Conservation (phyloP, 202 grass and related monocot genomes). For the Musa balbisiana region DNA sequence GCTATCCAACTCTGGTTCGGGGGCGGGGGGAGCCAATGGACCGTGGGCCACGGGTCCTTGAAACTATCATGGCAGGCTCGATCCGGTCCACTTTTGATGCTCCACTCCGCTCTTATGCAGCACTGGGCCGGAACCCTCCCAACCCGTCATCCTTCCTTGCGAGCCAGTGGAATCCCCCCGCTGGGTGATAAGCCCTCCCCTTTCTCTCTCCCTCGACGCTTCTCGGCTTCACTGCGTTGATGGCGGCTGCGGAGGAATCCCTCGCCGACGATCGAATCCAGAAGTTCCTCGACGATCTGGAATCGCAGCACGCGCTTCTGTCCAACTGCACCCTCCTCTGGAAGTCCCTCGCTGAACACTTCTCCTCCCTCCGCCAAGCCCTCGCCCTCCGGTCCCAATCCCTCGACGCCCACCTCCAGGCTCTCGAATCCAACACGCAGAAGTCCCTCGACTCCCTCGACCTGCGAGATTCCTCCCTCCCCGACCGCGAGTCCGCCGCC, state of each 20-base stretch:
- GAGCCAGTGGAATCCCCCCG: too few relatives aligned
- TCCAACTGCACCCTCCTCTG: conserved; percentile 34
- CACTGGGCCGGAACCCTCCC: too few relatives aligned
- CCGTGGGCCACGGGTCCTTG: too few relatives aligned
- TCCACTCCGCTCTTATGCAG: too few relatives aligned
- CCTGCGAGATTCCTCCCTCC: conserved; percentile 36
- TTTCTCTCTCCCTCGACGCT: neutral
- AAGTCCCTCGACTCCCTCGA: conserved; percentile 40
- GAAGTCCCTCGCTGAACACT: conserved; percentile 43
- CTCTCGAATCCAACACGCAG: conserved; percentile 36
- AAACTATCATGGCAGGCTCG: too few relatives aligned
- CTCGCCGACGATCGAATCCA: conserved; percentile 31
- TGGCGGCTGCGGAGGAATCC: conserved; percentile 37
- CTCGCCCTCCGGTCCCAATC: conserved; percentile 42
- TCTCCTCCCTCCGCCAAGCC: conserved; percentile 47
- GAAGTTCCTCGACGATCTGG: conserved; percentile 45
- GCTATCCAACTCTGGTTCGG: too few relatives aligned
- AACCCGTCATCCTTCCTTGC: too few relatives aligned
- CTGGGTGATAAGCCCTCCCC: neutral
- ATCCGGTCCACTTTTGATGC: too few relatives aligned
- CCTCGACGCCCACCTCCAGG: conserved; percentile 42
- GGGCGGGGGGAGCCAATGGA: too few relatives aligned
- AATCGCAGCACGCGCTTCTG: conserved; percentile 43
- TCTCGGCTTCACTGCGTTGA: conserved; percentile 1
- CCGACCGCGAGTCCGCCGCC: conserved; percentile 35